These are phyloP conservation scores for Penicillium steckii DNA, from an alignment of 495 filamentous ascomycete species.

Conservation along the genomic window DNA sequence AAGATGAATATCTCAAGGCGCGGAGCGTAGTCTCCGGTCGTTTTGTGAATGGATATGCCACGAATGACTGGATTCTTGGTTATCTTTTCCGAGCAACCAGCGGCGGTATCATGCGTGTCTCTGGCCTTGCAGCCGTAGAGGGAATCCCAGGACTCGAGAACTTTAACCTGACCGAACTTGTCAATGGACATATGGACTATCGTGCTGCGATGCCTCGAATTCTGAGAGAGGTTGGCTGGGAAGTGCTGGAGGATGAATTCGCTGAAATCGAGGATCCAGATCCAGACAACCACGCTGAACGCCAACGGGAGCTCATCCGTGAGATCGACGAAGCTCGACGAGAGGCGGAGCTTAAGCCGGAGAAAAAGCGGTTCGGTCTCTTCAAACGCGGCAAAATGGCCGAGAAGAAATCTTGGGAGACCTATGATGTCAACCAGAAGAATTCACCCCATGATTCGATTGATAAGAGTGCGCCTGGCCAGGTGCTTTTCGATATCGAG, in stretches of 20 bases:
- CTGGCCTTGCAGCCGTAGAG: slow-evolving; percentile 81
- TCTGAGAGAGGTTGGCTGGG: slow-evolving; percentile 81
- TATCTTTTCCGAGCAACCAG: slow-evolving; percentile 95
- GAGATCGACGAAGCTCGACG: slow-evolving; percentile 95
- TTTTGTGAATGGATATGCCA: slow-evolving; percentile 93
- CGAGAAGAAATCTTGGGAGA: slow-evolving; percentile 92
- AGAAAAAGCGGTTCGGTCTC: slow-evolving; percentile 73
- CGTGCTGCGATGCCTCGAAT: slow-evolving; percentile 86
- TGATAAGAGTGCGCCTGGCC: slow-evolving; percentile 31
- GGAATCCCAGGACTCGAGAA: slow-evolving; percentile 83
- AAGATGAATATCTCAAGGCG: slow-evolving; percentile 83
- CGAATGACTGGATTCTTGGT: slow-evolving; percentile 95
- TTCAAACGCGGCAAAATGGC: slow-evolving; percentile 73
- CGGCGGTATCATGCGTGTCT: slow-evolving; percentile 87
- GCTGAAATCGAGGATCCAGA: slow-evolving; percentile 97
- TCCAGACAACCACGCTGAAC: slow-evolving; percentile 83
- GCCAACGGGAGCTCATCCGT: slow-evolving; percentile 89
- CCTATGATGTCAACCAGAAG: slow-evolving; percentile 65
- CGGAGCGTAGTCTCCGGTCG: slow-evolving; percentile 81
- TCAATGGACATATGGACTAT: slow-evolving; percentile 96
- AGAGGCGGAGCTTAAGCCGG: slow-evolving; percentile 70
- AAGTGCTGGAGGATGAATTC: slow-evolving; percentile 90
- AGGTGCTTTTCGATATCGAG: slow-evolving; percentile 91
- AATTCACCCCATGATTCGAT: slow-evolving; percentile 21
- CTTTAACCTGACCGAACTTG: slow-evolving; percentile 79